Evolutionary conservation across 306 rosid species (phyloP), one percentile per base, ranked within the genome.

Genomic region (Biancaea sappan): DNA sequence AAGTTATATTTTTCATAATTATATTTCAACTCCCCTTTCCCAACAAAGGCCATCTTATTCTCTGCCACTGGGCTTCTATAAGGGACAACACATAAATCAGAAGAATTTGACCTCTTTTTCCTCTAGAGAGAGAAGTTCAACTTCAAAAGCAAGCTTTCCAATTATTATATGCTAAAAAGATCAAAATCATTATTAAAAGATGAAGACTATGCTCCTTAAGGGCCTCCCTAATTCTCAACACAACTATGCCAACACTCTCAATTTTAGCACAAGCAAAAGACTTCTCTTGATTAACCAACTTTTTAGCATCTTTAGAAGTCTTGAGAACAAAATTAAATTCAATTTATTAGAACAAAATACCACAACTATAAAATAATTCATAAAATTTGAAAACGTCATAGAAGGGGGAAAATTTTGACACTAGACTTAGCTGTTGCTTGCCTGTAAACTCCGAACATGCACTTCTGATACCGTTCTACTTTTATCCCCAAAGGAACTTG

Each of bases 231-330:
- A 94, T 89, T 91, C 97, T 90, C 73, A 84, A 83, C 50, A 91
- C 97, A 15, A 94, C 94, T n/a, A 90, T 76, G 79, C 98, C 86
- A 26, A 97, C 98, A 64, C 98, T 94, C 78, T 91, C 94, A 44
- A 94, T 91, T 87, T 94, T 97, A 46, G 98, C 98, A 73, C 98
- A 91, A 44, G 95, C 97, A 79, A 91, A 94, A 66, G 98, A 94
- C 68, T 94, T 94, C 84, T 94, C 98, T 80, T 89, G 96, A 85
- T 76, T 94, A 53, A 94, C 97, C 90, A 94, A 74, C 89, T 90
- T 94, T 84, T 91, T 94, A 51, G 97, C 98, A 83, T 91, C 97
- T 86, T 94, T 97, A 66, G 98, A 94, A 84, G 97, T 90, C 98
- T 94, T 53, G 34, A 52, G 44, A 82, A 29, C 51, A 74, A 65